Conservation (phyloP, 371 early-diverging fungal genomes). For the Haplosporangium sp. region DNA sequence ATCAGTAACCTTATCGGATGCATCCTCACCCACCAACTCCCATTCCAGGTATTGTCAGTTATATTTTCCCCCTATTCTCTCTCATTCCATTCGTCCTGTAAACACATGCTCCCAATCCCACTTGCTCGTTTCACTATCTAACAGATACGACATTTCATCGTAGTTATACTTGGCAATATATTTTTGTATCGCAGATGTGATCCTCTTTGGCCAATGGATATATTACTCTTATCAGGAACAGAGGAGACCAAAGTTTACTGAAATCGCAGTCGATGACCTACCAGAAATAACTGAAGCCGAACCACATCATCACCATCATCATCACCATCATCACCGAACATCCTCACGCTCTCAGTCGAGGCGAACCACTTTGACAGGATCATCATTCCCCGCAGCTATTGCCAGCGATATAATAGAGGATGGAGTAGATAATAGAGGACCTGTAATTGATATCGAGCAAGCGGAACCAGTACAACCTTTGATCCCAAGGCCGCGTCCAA, state of each 20-base stretch:
- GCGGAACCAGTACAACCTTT: constrained; percentile 17
- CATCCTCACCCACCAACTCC: constrained; percentile 73
- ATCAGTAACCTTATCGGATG: constrained; percentile 78
- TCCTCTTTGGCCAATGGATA: constrained; percentile 61
- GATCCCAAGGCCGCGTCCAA: constrained; percentile 22
- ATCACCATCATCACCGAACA: constrained; percentile 12
- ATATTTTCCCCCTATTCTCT: not conserved
- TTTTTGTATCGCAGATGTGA: constrained; percentile 64
- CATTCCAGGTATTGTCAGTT: constrained; percentile 68
- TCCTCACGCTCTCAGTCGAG: constrained; percentile 8
- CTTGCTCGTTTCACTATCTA: not conserved
- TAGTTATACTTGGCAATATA: constrained; percentile 64
- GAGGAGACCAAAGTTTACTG: constrained; percentile 7
- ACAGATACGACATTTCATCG: not conserved
- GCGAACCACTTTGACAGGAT: not conserved
- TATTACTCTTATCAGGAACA: constrained; percentile 58
- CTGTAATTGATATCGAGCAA: constrained; percentile 10
- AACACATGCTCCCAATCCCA: not conserved
- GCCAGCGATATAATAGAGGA: constrained; percentile 1
- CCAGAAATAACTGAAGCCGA: constrained; percentile 37
- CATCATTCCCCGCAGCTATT: not conserved
- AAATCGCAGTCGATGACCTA: constrained; percentile 15
- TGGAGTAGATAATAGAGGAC: not conserved
- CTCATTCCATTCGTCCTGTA: not conserved
- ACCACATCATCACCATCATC: constrained; percentile 20